Evolutionary conservation across 176 grass and related monocot genomes (phyloP).

Genomic region (Rhynchospora breviuscula): DNA sequence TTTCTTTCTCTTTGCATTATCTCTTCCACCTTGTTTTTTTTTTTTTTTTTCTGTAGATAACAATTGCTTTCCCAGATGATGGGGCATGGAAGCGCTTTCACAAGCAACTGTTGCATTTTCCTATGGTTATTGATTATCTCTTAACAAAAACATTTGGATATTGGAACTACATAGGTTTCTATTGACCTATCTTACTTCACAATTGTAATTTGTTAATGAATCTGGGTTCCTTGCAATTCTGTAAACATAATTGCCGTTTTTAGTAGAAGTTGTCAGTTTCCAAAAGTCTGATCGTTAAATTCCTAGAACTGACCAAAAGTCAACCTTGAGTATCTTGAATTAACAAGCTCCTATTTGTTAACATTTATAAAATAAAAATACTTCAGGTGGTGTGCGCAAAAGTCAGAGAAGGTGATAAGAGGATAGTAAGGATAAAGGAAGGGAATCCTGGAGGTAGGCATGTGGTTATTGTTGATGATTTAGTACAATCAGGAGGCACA

Average conservation of each 20-base stretch:
- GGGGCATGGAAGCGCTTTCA: conserved; percentile 97
- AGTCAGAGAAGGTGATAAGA: conserved; percentile 76
- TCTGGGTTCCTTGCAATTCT: background rate
- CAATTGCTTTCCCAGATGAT: conserved; percentile 95
- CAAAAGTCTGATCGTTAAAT: background rate
- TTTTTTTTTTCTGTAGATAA: conserved; percentile 41
- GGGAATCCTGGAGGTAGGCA: conserved; percentile 65
- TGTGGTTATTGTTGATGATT: conserved; percentile 96
- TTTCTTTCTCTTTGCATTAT: background rate
- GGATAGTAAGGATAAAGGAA: conserved; percentile 72
- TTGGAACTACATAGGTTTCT: background rate
- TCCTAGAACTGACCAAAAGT: background rate
- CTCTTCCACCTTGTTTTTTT: background rate
- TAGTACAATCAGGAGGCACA: conserved; percentile 89
- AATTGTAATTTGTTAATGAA: background rate
- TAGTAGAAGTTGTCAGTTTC: background rate
- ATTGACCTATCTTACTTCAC: background rate
- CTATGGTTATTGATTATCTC: conserved; percentile 41
- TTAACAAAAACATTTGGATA: background rate
- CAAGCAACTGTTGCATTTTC: conserved; percentile 66
- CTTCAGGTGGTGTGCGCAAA: conserved; percentile 75
- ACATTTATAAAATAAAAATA: background rate
- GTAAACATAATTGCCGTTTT: background rate
- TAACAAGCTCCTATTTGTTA: background rate
- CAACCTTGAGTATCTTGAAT: no score